Evolutionary conservation across 169 alveolate species (phyloP), one percentile per base, ranked within the genome.

Genomic region (Eimeria maxima): DNA sequence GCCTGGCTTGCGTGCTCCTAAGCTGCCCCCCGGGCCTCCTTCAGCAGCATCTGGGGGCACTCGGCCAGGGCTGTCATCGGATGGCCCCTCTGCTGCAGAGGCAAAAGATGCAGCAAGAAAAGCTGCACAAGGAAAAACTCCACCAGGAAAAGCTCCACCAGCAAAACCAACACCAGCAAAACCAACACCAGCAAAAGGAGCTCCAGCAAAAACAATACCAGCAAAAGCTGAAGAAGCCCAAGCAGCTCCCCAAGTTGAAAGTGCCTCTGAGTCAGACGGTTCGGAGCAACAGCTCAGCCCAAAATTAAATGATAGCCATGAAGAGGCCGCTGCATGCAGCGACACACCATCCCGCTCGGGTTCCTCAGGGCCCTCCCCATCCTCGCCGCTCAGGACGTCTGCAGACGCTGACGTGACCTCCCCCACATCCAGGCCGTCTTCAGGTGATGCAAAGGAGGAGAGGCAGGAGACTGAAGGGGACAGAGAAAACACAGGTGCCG

Each of bases 81-180:
- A 53, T 47, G 55, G 55, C 83, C 44, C 44, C 44, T 13, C 55
- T 71, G 83, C 83, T 33, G 83, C 83, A 71, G 83, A 47, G 33
- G 83, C 83, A 71, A 29, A n/a, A n/a, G n/a, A n/a, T n/a, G n/a
- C n/a, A n/a, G n/a, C n/a, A n/a, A n/a, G n/a, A n/a, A n/a, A n/a
- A n/a, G n/a, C n/a, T n/a, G n/a, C n/a, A n/a, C n/a, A n/a, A n/a
- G n/a, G n/a, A n/a, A n/a, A n/a, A n/a, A n/a, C n/a, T n/a, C n/a
- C n/a, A n/a, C n/a, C n/a, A n/a, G n/a, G n/a, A n/a, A n/a, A n/a
- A n/a, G n/a, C n/a, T n/a, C n/a, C n/a, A n/a, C n/a, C n/a, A n/a
- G n/a, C n/a, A n/a, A n/a, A n/a, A n/a, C n/a, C n/a, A n/a, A n/a
- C n/a, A n/a, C n/a, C n/a, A n/a, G n/a, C n/a, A n/a, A n/a, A n/a